Evolutionary conservation across 2,329 filamentous ascomycete species (phyloP).

Genomic region (Coniochaeta sp.): DNA sequence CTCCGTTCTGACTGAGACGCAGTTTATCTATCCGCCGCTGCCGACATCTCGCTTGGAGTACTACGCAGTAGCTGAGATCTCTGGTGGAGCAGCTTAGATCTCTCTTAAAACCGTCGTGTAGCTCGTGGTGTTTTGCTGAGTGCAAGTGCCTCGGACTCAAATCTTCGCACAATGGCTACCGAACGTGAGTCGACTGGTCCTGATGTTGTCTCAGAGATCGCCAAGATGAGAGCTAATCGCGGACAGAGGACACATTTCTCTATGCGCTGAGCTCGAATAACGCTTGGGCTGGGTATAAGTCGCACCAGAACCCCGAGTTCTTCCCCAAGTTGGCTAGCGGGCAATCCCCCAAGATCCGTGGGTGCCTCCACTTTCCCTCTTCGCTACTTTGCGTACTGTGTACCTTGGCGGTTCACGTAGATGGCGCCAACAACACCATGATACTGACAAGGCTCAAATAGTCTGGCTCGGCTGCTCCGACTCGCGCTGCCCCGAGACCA

Average conservation of each 20-base stretch:
- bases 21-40: background rate
- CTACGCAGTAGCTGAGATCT: no score
- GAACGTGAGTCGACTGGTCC: conserved; percentile 1
- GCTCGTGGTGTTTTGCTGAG: background rate
- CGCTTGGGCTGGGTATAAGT: conserved; percentile 60
- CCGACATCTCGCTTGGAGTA: background rate
- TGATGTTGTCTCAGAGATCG: background rate
- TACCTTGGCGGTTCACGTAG: no score
- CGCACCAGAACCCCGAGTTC: conserved; percentile 60
- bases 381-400: no score
- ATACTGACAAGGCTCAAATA: conserved; percentile 14
- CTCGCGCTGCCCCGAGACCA: conserved; percentile 77
- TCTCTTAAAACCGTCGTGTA: background rate
- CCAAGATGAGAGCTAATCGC: background rate
- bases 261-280: conserved; percentile 62
- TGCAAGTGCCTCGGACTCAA: background rate
- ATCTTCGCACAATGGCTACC: background rate
- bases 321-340: conserved; percentile 61
- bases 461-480: conserved; percentile 87
- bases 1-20: background rate
- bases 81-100: no score
- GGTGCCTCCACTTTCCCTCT: conserved; percentile 16
- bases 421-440: background rate
- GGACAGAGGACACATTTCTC: conserved; percentile 48
- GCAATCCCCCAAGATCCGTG: conserved; percentile 57